Conservation (phyloP, 306 rosid species). For the Nissolia schottii region DNA sequence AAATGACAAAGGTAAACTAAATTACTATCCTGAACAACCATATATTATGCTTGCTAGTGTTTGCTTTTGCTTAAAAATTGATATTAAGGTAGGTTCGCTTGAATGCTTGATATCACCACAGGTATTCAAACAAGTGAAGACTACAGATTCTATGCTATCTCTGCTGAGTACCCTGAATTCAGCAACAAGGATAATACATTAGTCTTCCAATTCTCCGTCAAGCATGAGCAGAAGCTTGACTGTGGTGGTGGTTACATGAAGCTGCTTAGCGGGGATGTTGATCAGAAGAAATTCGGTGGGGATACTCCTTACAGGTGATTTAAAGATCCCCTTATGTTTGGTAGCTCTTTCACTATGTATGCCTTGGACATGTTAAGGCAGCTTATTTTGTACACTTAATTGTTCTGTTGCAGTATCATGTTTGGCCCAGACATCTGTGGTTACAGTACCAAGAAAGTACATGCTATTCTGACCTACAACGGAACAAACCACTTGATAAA, state of each 20-base stretch:
- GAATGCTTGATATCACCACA: conserved; percentile 33
- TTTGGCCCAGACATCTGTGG: conserved; percentile 99
- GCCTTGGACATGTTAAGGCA: neutral
- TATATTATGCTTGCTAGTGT: neutral
- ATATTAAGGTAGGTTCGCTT: neutral
- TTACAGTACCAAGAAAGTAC: conserved; percentile 97
- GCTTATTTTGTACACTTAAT: conserved; percentile 16
- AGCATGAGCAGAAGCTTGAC: conserved; percentile 99
- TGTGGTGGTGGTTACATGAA: conserved; percentile 99
- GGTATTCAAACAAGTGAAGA: conserved; percentile 99
- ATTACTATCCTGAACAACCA: neutral
- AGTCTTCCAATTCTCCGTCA: conserved; percentile 92
- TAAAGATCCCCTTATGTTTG: neutral
- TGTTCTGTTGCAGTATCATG: conserved; percentile 70
- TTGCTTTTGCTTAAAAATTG: neutral
- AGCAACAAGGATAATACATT: conserved; percentile 85
- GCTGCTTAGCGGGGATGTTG: conserved; percentile 80
- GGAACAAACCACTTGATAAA: conserved; percentile 83
- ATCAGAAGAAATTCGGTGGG: conserved; percentile 97
- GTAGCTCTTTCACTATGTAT: neutral
- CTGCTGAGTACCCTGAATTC: conserved; percentile 95
- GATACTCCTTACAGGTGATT: conserved; percentile 92
- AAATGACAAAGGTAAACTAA: conserved; percentile 65
- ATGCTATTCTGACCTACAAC: conserved; percentile 81
- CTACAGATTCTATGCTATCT: conserved; percentile 87